These are phyloP conservation scores for Scheffersomyces lignicola DNA, from an alignment of 1,139 yeast genomes.

Conservation along the genomic window DNA sequence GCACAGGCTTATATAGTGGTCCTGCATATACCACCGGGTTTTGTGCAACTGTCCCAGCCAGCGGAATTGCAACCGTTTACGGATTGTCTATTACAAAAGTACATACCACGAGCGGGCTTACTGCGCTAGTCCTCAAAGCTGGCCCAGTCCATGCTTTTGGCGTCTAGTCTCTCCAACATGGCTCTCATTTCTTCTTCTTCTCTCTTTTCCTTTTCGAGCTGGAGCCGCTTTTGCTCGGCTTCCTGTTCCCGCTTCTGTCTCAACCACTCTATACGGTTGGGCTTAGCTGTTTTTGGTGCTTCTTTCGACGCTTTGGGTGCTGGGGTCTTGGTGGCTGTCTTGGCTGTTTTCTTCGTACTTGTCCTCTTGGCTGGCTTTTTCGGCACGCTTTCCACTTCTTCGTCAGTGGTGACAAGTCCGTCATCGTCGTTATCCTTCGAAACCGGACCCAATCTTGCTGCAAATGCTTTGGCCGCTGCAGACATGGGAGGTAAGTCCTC, in stretches of 20 bases:
- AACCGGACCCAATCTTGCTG: constrained; percentile 23
- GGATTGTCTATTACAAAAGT: too few relatives aligned
- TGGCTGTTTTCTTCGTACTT: constrained; percentile 1
- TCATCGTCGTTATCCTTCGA: constrained; percentile 5
- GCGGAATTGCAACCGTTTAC: too few relatives aligned
- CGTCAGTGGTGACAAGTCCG: constrained; percentile 5
- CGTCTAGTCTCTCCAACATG: constrained; percentile 32
- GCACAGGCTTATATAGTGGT: too few relatives aligned
- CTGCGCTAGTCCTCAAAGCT: constrained; percentile 17
- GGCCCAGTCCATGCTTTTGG: constrained; percentile 36
- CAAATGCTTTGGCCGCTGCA: constrained; percentile 27
- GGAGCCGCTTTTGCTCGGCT: constrained; percentile 11
- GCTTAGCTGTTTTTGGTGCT: constrained; percentile 10
- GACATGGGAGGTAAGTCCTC: constrained; percentile 23
- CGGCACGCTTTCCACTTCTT: constrained; percentile 4
- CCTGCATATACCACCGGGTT: too few relatives aligned
- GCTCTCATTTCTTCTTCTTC: constrained; percentile 28
- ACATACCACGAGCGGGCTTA: too few relatives aligned
- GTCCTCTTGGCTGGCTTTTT: background rate
- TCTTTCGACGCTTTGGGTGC: constrained; percentile 9
- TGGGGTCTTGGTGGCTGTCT: constrained; percentile 10
- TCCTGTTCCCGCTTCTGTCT: constrained; percentile 11
- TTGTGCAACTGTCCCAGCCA: too few relatives aligned
- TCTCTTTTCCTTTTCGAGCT: constrained; percentile 20
- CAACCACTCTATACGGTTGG: constrained; percentile 10